Conservation (phyloP, 768 basidiomycete genomes). For the Boletus reticuloceps region DNA sequence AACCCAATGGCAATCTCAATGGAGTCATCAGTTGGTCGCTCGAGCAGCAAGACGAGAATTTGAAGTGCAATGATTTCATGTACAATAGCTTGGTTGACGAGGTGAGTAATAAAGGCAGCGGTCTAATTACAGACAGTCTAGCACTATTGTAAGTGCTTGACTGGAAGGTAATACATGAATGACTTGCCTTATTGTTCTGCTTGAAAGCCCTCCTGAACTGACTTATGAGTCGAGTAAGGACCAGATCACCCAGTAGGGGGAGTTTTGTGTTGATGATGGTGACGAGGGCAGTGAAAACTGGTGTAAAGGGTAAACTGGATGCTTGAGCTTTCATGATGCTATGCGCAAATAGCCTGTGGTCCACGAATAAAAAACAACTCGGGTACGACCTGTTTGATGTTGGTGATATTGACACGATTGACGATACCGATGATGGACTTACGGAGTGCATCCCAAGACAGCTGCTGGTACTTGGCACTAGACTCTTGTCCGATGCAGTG, state of each 20-base stretch:
- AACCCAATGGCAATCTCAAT: slow-evolving; percentile 99
- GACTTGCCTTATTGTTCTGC: slow-evolving; percentile 90
- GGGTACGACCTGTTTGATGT: slow-evolving; percentile 92
- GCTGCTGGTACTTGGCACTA: slow-evolving; percentile 86
- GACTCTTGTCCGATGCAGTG: slow-evolving; percentile 77
- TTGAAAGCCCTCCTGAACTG: slow-evolving; percentile 96
- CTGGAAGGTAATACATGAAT: background rate
- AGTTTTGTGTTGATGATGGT: slow-evolving; percentile 96
- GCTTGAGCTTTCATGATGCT: slow-evolving; percentile 99
- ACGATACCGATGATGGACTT: slow-evolving; percentile 99
- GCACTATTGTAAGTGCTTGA: background rate
- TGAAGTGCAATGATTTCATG: slow-evolving; percentile 94
- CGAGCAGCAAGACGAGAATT: slow-evolving; percentile 92
- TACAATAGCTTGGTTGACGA: slow-evolving; percentile 91
- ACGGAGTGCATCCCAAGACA: slow-evolving; percentile 97
- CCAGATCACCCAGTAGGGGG: slow-evolving; percentile 92
- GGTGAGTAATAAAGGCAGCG: slow-evolving; percentile 86
- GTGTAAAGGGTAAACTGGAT: slow-evolving; percentile 95
- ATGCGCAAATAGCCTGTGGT: slow-evolving; percentile 84
- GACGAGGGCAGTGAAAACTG: slow-evolving; percentile 92
- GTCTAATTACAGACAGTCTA: slow-evolving; percentile 93
- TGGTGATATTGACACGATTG: slow-evolving; percentile 95
- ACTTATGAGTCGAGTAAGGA: slow-evolving; percentile 85
- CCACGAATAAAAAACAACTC: slow-evolving; percentile 93
- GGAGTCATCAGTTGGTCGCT: slow-evolving; percentile 94